Conservation (phyloP, 1,284 basidiomycete genomes). For the Heterobasidion irregulare region DNA sequence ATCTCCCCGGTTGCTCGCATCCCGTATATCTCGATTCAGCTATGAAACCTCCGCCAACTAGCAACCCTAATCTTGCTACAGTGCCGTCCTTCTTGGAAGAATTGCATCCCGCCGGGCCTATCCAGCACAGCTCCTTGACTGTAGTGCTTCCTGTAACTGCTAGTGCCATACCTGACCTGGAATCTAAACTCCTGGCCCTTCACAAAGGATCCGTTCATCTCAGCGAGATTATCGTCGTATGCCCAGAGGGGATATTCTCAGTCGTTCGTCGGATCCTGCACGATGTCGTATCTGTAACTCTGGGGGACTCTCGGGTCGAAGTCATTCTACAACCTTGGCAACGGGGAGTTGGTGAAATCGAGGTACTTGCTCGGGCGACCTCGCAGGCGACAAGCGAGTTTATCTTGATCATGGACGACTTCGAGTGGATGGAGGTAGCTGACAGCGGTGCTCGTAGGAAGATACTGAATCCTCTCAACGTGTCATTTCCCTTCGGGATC, state of each 20-base stretch:
- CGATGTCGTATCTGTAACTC: constrained; percentile 16
- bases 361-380: constrained; percentile 26
- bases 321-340: constrained; percentile 33
- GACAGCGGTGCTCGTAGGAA: constrained; percentile 14
- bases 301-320: constrained; percentile 23
- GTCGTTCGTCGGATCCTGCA: constrained; percentile 28
- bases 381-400: constrained; percentile 34
- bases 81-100: neutral
- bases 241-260: constrained; percentile 29
- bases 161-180: constrained; percentile 25
- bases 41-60: neutral
- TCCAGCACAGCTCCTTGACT: constrained; percentile 25
- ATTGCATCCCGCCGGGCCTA: neutral
- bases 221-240: constrained; percentile 40
- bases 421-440: constrained; percentile 22
- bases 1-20: neutral
- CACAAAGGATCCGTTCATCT: constrained; percentile 24
- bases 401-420: constrained; percentile 41
- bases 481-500: constrained; percentile 13
- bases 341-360: constrained; percentile 17
- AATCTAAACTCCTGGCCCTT: constrained; percentile 25
- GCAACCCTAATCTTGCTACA: neutral
- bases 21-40: neutral
- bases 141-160: constrained; percentile 40
- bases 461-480: constrained; percentile 11